A percentile compares a stretch with the other conserved stretches of the same genome.
These are phyloP conservation scores for Galerina marginata DNA, from an alignment of 768 basidiomycete genomes.

Conservation along the genomic window DNA sequence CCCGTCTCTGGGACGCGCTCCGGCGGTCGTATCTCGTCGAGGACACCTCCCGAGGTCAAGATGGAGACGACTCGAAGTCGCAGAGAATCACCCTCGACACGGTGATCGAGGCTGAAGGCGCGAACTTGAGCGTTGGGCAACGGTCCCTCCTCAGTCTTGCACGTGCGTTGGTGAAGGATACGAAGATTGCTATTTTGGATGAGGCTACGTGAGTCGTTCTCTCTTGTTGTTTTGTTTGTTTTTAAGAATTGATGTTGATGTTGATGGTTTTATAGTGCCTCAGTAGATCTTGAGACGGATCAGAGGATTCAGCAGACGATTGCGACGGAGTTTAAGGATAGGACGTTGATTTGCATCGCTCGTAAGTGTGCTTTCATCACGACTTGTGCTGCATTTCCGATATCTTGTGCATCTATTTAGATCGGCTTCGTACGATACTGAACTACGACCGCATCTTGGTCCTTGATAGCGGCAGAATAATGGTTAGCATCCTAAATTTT, in stretches of 20 bases:
- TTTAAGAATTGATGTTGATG: too few species aligned
- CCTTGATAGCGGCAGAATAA: constrained; percentile 64
- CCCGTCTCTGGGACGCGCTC: constrained; percentile 73
- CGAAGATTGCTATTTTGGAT: constrained; percentile 78
- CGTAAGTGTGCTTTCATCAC: constrained; percentile 49
- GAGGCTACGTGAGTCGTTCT: constrained; percentile 61
- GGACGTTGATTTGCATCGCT: constrained; percentile 79
- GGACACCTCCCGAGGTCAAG: constrained; percentile 50
- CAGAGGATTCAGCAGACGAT: constrained; percentile 85
- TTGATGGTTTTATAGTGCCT: constrained; percentile 44
- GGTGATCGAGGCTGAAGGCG: constrained; percentile 75
- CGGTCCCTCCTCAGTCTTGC: constrained; percentile 78
- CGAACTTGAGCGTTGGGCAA: constrained; percentile 77
- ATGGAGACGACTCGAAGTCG: constrained; percentile 27
- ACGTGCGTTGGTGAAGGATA: constrained; percentile 78
- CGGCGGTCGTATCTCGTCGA: constrained; percentile 55
- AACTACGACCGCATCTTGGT: constrained; percentile 77
- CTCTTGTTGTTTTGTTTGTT: neutral
- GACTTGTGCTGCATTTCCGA: too few species aligned
- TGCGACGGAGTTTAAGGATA: constrained; percentile 68
- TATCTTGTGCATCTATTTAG: constrained; percentile 25
- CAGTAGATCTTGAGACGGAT: constrained; percentile 82
- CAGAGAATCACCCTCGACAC: constrained; percentile 68
- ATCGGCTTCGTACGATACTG: constrained; percentile 80
- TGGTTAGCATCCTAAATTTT: constrained; percentile 33